Evolutionary conservation across 257 asterid species (phyloP), one percentile per base, ranked within the genome.

Genomic region (Scutellaria minor): DNA sequence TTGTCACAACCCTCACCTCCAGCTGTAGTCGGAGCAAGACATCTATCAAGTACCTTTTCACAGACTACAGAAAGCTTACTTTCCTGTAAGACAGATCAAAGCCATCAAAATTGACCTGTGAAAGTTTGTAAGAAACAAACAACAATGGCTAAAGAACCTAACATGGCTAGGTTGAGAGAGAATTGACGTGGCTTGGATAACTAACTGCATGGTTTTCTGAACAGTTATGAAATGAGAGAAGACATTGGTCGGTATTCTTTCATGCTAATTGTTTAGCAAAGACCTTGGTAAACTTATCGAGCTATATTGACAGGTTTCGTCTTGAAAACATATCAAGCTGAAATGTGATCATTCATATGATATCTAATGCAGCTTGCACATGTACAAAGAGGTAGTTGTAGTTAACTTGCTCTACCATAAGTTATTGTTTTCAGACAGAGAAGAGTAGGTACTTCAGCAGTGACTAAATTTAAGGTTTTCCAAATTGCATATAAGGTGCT

Each of bases 1-100:
- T 92, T 92, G 73, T 92, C 98, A 46, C 98, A 92, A 63, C 98
- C 98, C 83, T 90, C 96, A 6, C 94, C 97, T 70, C 88, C 90
- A 3, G 87, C 88, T n/a, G 96, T 89, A n/a, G 93, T 81, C 15
- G 97, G 98, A 0, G 98, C 96, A 24, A 90, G 84, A 75, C 98
- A 92, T 74, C 90, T 80, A 73, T 92, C 92, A 1, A 92, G 82
- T 44, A 90, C 94, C 70, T 83, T 88, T 78, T 90, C 96, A 75
- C 98, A 92, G 24, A 92, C 89, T 12, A 41, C 74, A 7, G 96
- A 92, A 50, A 92, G 96, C 84, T 84, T 86, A 27, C 73, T 81
- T 75, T 88, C 98, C 98, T 92, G 91, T 74, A 77, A 68, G 39
- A 52, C 53, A 15, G 44, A 31, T 9, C n/a, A 11, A 35, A 71